Percentiles rank a stretch among this genome's conserved stretches.
These are phyloP conservation scores for Strigomonas oncopelti DNA, from an alignment of 208 protist genomes.

Conservation along the genomic window DNA sequence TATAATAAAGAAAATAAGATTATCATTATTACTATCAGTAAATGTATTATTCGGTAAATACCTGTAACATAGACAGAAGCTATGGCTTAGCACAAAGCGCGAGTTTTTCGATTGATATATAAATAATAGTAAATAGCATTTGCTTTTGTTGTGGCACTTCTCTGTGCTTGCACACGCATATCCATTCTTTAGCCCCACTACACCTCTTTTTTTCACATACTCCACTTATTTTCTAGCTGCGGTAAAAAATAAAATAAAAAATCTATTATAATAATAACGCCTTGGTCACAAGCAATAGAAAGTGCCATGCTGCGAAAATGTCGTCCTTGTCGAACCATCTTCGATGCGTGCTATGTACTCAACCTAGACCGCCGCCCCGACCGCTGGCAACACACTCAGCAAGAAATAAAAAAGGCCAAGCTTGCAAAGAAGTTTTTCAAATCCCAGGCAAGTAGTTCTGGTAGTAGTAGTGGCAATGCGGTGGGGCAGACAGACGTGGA, in stretches of 20 bases:
- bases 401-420: conserved; percentile 46
- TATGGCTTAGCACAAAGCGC: no score
- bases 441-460: conserved; percentile 34
- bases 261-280: neutral
- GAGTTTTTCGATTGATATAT: no score
- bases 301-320: conserved; percentile 37
- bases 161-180: no score
- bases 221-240: neutral
- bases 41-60: neutral
- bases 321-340: conserved; percentile 32
- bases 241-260: conserved; percentile 11
- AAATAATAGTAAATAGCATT: no score
- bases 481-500: conserved; percentile 24
- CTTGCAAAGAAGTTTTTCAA: conserved; percentile 43
- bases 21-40: neutral
- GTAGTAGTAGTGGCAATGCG: conserved; percentile 7
- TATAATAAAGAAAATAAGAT: conserved; percentile 3
- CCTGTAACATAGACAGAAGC: no score
- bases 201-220: neutral
- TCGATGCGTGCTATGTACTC: conserved; percentile 88
- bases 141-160: no score
- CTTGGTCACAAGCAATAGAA: neutral
- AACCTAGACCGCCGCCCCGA: conserved; percentile 86
- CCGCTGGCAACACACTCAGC: conserved; percentile 67
- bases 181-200: no score